Base-by-base conservation (phyloP, 306 rosid species). In the Lotus japonicus region DNA sequence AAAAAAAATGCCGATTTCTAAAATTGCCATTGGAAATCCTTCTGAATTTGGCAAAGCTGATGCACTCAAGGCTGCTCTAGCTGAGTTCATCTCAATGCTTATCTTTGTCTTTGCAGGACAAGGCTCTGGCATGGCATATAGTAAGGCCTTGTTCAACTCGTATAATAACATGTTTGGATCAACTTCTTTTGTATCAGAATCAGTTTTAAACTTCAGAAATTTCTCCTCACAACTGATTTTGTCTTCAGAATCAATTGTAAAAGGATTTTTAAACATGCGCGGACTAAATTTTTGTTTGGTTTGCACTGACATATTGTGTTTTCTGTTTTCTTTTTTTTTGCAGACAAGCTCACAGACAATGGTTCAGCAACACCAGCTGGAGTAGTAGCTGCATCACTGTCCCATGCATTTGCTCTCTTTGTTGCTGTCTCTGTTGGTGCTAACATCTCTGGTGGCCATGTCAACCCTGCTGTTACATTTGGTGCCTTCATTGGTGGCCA, bases 401-500 rank as follows among this genome's bases (percentile, higher is more conserved):
- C 91, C 9, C 94, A 87, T 55, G 94, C 81, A 21, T 87, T 87
- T 31, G 91, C 85, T 5, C 89, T 87, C 48, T 89, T 89, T 63
- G 96, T 89, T 67, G 96, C 85, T 0, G 94, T 89, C 13, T 41
- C 91, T 19, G 82, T 89, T 1, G 96, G 83, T 5, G 91, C 94
- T 2, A 89, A 89, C 82, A 89, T 85, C 55, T 87, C 96, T 0
- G 94, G 91, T 7, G 94, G 91, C 0, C 96, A 87, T 49, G 96
- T 89, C 9, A 89, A 89, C 75, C 96, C 94, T 14, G 94, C 89
- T 10, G 94, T 89, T 19, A 89, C 96, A 6, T 87, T 89, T 55
- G 96, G 96, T 5, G 86, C 84, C 28, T 82, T 87, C 49, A 21
- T 89, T n/a, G 96, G 96, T 1, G 96, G 96, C 19, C 87, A 89